phyloP scores from a whole-genome alignment of 495 filamentous ascomycete genomes.

The Aspergillus haitiensis region DNA sequence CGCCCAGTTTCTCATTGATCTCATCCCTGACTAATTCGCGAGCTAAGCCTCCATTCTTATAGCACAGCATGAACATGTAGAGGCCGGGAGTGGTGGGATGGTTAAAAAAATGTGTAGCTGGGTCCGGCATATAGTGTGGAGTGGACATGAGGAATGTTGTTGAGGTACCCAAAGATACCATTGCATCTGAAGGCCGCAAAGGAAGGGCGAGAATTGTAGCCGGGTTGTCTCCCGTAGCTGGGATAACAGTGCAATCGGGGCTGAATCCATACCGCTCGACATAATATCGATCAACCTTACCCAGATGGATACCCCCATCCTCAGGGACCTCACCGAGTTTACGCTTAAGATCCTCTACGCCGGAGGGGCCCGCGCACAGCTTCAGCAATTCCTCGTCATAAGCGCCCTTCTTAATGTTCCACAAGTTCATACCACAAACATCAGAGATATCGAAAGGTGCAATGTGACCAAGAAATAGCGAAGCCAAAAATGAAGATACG shows the following conservation, averaged over 20 bases:
- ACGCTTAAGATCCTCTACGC: slow-evolving; percentile 63
- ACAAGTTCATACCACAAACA: slow-evolving; percentile 95
- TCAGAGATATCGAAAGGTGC: slow-evolving; percentile 93
- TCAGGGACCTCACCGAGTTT: slow-evolving; percentile 80
- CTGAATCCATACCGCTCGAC: slow-evolving; percentile 75
- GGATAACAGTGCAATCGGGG: slow-evolving; percentile 68
- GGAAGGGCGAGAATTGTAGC: slow-evolving; percentile 91
- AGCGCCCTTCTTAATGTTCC: slow-evolving; percentile 73
- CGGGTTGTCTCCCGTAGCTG: slow-evolving; percentile 95
- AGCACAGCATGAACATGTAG: slow-evolving; percentile 99
- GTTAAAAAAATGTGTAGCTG: slow-evolving; percentile 86
- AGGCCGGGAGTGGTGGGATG: slow-evolving; percentile 78
- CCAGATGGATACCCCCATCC: slow-evolving; percentile 79
- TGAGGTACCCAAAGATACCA: slow-evolving; percentile 90
- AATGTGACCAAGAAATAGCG: slow-evolving; percentile 79
- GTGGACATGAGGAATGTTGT: slow-evolving; percentile 98
- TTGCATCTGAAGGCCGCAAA: slow-evolving; percentile 80
- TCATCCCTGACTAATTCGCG: slow-evolving; percentile 84
- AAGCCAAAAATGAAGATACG: slow-evolving; percentile 93
- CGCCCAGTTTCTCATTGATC: slow-evolving; percentile 49
- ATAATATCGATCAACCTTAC: slow-evolving; percentile 73
- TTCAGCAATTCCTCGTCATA: slow-evolving; percentile 75
- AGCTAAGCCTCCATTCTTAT: slow-evolving; percentile 95
- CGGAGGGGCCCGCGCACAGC: slow-evolving; percentile 71
- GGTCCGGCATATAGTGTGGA: slow-evolving; percentile 81